Evolutionary conservation across 176 grass and related monocot species (phyloP), one percentile per base, ranked within the genome.

Genomic region (Eragrostis curvula): DNA sequence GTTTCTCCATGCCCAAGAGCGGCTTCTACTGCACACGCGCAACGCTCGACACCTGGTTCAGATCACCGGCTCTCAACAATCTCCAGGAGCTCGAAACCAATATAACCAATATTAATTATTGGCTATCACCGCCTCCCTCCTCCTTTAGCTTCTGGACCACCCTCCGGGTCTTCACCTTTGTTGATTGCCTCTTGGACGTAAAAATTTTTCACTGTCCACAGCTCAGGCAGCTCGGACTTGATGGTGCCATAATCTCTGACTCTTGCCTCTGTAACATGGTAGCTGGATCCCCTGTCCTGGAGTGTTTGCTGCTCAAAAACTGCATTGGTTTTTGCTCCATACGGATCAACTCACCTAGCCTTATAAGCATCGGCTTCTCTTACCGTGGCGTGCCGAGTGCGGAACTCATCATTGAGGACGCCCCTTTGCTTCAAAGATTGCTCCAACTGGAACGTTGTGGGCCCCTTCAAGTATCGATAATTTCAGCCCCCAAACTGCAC

Each of bases 61-160:
- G 8, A 40, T 68, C 39, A 0, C 39, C 17, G 7, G 40, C 39
- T 11, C 39, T 68, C 66, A 11, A 68, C 4, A 43, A 17, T 40
- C 17, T 23, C 32, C 39, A 12, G 18, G 66, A 68, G 18, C 66
- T 68, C 8, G 9, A 68, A 36, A 36, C 32, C 2, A 36, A 36
- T 2, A 36, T 36, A 39, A 23, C 43, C 40, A 5, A 42, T 8
- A 5, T 3, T 36, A 12, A 14, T 49, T 15, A 4, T 3, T 2
- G 12, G 12, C 0, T 15, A 3, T 2, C 47, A 49, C 4, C 13
- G 32, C 72, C 47, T 13, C 66, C 78, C 42, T 61, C 73, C 14
- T 67, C 86, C 48, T 88, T 88, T 45, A 81, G 70, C 12, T 68
- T 67, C 64, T 67, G 18, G 39, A 18, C 39, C 18, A 23, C 66